Base-by-base conservation (phyloP, 352 stramenopile genomes). In the Globisporangium emineosum region DNA sequence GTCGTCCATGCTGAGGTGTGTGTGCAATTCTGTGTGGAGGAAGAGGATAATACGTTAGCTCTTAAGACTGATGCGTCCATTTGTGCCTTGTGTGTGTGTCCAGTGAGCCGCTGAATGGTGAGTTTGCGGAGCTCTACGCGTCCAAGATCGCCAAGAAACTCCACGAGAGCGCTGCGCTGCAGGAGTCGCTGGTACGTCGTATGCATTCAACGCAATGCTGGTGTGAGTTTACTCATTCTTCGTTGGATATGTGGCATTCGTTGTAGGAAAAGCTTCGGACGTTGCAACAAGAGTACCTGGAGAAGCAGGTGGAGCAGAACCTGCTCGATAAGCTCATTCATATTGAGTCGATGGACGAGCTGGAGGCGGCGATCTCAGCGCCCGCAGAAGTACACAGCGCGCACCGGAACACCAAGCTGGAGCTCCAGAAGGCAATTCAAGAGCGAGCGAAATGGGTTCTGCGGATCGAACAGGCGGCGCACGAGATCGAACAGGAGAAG, bases 281-380 rank as follows among this genome's bases (percentile, higher is more conserved):
- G 23, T 65, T 88, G 42, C 77, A 91, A 62, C 68, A 76, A 29
- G 73, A 80, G 49, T 85, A 86, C 27, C 67, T 90, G 35, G 58
- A 72, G 35, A 86, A 89, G 57, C 84, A 93, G 60, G 71, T 79
- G 51, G 76, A 83, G 45, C 84, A 93, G 56, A 91, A 90, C 62
- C 52, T 93, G 40, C 66, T 93, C 67, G 82, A 91, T 51, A 84
- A 85, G 65, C 69, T 93, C 65, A 70, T 80, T n/a, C 77, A 89
- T n/a, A 66, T 86, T 15, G 72, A 87, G 55, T 72, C 67, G 23
- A 51, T 75, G 27, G 73, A 83, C 33, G 80, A 79, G 7, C 52
- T 90, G 23, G 65, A 74, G 50, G 67, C 58, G 17, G 70, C 65
- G 52, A 57, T 70, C 5, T 17, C 50, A 21, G 25, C 57, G 23